These are phyloP conservation scores for Aspergillus sp. DNA, from an alignment of 2,329 filamentous ascomycete species.

Conservation along the genomic window DNA sequence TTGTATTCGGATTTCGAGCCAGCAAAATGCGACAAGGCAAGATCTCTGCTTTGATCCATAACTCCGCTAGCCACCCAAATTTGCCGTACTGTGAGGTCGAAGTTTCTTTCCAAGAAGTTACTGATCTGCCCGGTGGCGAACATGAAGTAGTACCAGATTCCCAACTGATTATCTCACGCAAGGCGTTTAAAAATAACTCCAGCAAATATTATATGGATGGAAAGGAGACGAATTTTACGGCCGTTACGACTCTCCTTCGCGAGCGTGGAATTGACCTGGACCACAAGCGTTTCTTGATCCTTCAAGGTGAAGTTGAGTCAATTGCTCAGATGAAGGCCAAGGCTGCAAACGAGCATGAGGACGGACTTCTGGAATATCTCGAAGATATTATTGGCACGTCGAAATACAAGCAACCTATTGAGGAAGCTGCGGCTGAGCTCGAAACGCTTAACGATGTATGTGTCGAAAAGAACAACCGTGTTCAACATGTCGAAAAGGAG, in stretches of 20 bases:
- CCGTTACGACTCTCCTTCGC: constrained; percentile 81
- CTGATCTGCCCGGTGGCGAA: constrained; percentile 77
- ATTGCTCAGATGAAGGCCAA: constrained; percentile 99
- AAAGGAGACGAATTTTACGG: constrained; percentile 86
- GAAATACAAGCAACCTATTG: constrained; percentile 96
- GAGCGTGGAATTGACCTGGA: constrained; percentile 92
- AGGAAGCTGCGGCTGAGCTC: constrained; percentile 86
- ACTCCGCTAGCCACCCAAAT: constrained; percentile 82
- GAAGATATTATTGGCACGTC: constrained; percentile 99
- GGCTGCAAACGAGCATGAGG: constrained; percentile 90
- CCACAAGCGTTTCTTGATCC: constrained; percentile 95
- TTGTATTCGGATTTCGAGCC: constrained; percentile 98
- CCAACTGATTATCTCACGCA: constrained; percentile 81
- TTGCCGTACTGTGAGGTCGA: constrained; percentile 92
- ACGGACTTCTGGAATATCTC: constrained; percentile 91
- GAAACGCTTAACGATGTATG: constrained; percentile 94
- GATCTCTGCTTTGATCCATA: constrained; percentile 95
- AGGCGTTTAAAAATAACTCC: constrained; percentile 95
- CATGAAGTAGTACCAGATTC: constrained; percentile 79
- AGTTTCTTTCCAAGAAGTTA: constrained; percentile 93
- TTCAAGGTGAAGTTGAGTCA: constrained; percentile 97
- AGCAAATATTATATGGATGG: constrained; percentile 98
- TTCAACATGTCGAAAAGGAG: constrained; percentile 97
- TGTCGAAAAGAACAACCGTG: constrained; percentile 88
- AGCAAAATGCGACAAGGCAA: constrained; percentile 99